Base-by-base conservation (phyloP, 768 basidiomycete species). In the Hypholoma fasciculare region DNA sequence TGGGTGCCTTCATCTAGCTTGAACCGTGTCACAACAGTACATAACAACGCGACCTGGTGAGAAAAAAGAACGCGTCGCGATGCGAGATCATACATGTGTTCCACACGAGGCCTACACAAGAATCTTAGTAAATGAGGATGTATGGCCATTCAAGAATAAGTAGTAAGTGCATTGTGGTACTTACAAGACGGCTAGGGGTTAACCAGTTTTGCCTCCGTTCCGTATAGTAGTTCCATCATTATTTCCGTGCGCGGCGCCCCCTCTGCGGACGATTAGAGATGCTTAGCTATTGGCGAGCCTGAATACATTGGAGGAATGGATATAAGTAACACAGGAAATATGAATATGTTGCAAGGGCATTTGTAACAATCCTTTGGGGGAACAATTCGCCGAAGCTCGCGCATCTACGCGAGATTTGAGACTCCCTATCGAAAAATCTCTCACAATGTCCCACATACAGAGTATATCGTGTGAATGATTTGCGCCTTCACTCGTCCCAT, bases 1-100 rank as follows among this genome's bases (percentile, higher is more conserved):
- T 60, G 30, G 52, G 57, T 30, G 23, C 54, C 58, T 55, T 52
- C 54, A 60, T 59, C 51, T 54, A 51, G 66, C 65, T 74, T 69
- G 76, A 77, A 78, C 77, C 67, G 55, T 70, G 66, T 20, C 70
- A 70, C 67, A 77, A 78, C 68, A 78, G 44, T 50, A 47, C 69
- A 69, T 67, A 77, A 77, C 68, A 76, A 76, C 75, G 70, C 75
- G 74, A 63, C 61, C 59, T 56, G 63, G 69, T 71, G 71, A 66
- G 70, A 74, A 70, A 62, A 61, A 52, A 46, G 63, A 57, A 57
- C 71, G 67, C 68, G 69, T 69, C 71, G 69, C 63, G 63, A 55
- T 59, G 56, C 37, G 36, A 34, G 23, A 64, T 60, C 66, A 63
- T 63, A 59, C 64, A 65, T 67, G 66, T 54, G 61, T 20, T 49